These are phyloP conservation scores for Xylariaceae sp. DNA, from an alignment of 2,329 filamentous ascomycete species.

Conservation along the genomic window DNA sequence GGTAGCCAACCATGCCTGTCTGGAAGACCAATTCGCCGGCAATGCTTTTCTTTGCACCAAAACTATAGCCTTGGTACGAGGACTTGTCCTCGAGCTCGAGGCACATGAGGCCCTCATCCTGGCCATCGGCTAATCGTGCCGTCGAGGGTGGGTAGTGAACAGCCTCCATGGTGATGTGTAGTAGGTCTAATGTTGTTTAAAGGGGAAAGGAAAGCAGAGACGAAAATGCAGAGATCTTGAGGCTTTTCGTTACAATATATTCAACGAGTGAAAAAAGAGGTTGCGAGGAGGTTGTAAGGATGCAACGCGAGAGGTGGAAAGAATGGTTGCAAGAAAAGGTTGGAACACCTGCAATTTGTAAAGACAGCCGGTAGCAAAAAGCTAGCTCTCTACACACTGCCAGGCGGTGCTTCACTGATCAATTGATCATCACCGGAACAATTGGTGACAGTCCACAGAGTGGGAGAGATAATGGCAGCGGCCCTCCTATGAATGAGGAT, in stretches of 20 bases:
- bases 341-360: constrained; percentile 10
- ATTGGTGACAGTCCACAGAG: background rate
- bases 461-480: too few species aligned
- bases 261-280: background rate
- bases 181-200: too few species aligned
- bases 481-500: too few species aligned
- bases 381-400: constrained; percentile 23
- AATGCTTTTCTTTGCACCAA: constrained; percentile 89
- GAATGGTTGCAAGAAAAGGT: constrained; percentile 6
- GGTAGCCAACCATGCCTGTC: constrained; percentile 98
- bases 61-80: constrained; percentile 90
- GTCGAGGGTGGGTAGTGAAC: constrained; percentile 51
- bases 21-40: constrained; percentile 98
- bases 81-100: constrained; percentile 92
- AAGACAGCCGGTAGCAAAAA: background rate
- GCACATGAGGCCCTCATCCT: constrained; percentile 63
- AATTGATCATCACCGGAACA: constrained; percentile 16
- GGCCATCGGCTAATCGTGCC: constrained; percentile 48
- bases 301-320: constrained; percentile 3
- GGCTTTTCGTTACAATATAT: too few species aligned
- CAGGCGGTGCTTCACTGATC: constrained; percentile 17
- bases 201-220: too few species aligned
- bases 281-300: constrained; percentile 1
- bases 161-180: constrained; percentile 37
- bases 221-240: too few species aligned